A percentile compares a stretch with the other conserved stretches of the same genome.
These are phyloP conservation scores for Calonectria henricotiae DNA, from an alignment of 2,329 filamentous ascomycete genomes.

Conservation along the genomic window DNA sequence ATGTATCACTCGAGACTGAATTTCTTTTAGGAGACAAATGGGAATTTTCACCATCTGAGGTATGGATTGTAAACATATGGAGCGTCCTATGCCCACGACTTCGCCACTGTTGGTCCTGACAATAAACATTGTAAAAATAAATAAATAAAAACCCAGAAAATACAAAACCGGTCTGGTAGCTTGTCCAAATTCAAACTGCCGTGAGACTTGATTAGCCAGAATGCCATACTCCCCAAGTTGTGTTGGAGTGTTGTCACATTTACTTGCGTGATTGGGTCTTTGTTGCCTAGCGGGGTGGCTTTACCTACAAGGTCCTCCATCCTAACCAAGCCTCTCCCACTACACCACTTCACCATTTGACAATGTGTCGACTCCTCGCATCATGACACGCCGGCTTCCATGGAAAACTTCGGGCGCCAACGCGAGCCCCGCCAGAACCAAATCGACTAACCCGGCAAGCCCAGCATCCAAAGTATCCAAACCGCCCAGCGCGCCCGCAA, in stretches of 20 bases:
- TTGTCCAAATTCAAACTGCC: no score
- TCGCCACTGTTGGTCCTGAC: neutral
- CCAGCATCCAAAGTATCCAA: constrained; percentile 23
- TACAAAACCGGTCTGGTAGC: neutral
- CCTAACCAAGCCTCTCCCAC: constrained; percentile 2
- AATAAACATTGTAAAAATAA: neutral
- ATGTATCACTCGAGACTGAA: constrained; percentile 4
- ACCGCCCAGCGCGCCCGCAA: constrained; percentile 30
- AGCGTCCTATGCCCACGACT: neutral
- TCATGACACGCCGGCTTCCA: constrained; percentile 69
- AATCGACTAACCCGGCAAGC: constrained; percentile 35
- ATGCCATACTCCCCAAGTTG: no score
- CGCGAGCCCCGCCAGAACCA: constrained; percentile 32
- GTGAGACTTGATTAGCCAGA: neutral
- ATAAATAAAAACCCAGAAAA: no score
- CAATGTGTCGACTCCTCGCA: constrained; percentile 10
- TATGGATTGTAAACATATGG: neutral
- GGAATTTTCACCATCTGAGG: neutral
- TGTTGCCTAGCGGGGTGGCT: constrained; percentile 13
- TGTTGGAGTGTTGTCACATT: neutral
- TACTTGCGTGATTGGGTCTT: constrained; percentile 1
- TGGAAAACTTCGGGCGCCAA: constrained; percentile 61
- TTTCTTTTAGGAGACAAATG: neutral
- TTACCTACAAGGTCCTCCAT: neutral
- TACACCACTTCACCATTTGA: constrained; percentile 16